Base-by-base conservation (phyloP, 2,329 filamentous ascomycete genomes). In the Alternaria gansuensis region DNA sequence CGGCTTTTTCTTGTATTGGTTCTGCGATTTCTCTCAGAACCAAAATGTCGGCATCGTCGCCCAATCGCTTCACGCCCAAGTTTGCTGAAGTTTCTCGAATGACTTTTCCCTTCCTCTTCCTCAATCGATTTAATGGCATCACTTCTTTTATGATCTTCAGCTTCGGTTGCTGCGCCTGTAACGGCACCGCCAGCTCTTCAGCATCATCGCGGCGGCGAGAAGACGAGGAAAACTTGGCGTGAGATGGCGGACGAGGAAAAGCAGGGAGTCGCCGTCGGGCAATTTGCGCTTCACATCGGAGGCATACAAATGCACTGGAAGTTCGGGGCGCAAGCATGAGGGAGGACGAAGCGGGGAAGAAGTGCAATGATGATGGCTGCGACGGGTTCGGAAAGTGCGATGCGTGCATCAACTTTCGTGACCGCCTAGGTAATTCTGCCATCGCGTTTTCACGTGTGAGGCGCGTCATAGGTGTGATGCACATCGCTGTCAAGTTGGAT, bases 261-360 rank as follows among this genome's bases (percentile, higher is more conserved):
- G 59, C 51, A 39, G 63, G 62, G 6, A 68, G 46, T 46, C 61
- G 60, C 13, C 66, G 64, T 17, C 67, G 71, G 51, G 64, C 67
- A 51, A 68, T 65, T 52, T 65, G 67, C 39, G 77, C 68, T 65
- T 77, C 74, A 72, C 77, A 79, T 64, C 73, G 73, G 40, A 78
- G 61, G 72, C 76, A 79, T 64, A 78, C 66, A 52, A 75, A 77
- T 64, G 75, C 75, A 66, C 69, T 67, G 56, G 75, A 69, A 55
- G 72, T 67, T 62, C 72, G 70, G 54, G 68, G 67, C 52, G 72
- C 71, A 70, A 77, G 73, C 77, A 79, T 78, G 67, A 63, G 66
- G 68, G 65, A 63, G 46, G 36, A 50, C 21, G 56, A 26, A 46
- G 36, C 33, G 26, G 39, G 39, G 40, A 24, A 43, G 26, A 31